Evolutionary conservation across 164 flowering plant genomes (phyloP), one percentile per base, ranked within the genome.

Genomic region (Macadamia integrifolia): DNA sequence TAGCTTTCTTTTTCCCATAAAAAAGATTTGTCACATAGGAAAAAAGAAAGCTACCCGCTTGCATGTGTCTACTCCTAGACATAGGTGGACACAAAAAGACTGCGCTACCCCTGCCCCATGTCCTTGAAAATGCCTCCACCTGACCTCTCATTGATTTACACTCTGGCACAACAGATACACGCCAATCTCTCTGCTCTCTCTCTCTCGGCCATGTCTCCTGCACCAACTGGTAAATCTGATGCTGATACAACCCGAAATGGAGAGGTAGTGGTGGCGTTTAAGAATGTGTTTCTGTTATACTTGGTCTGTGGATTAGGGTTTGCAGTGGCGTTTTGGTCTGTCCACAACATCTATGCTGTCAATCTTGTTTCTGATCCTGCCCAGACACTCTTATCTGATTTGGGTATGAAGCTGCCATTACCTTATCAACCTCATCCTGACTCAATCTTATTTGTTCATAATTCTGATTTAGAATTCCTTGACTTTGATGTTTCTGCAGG

Each of bases 311-410:
- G 78, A 7, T 66, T 84, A 48, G 80, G 80, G 32, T 72, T 85
- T 60, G 80, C 78, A 18, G 63, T 66, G 1, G 76, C 84, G 11
- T 61, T 79, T 42, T 83, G 83, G 85, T 61, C 79, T 0, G 82
- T 85, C 58, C 75, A 69, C 62, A 70, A 67, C 32, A 28, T 84
- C 58, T 83, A 68, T 71, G 69, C 81, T 23, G 49, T 79, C 73
- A 69, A 77, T 76, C 89, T 90, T 76, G 57, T 82, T 69, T 78
- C 89, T 28, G 56, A 86, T 80, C 82, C 92, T 18, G 48, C 73
- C 58, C 75, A 23, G 64, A 80, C 90, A 35, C 87, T 90, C 70
- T 23, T 70, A 69, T 69, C 73, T 83, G 28, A 58, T 84, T 50
- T 87, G 80, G 81, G 96, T 90, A 84, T 40, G 65, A n/a, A 55